Base-by-base conservation (phyloP, 2,329 filamentous ascomycete species). In the Penicillium sp. region DNA sequence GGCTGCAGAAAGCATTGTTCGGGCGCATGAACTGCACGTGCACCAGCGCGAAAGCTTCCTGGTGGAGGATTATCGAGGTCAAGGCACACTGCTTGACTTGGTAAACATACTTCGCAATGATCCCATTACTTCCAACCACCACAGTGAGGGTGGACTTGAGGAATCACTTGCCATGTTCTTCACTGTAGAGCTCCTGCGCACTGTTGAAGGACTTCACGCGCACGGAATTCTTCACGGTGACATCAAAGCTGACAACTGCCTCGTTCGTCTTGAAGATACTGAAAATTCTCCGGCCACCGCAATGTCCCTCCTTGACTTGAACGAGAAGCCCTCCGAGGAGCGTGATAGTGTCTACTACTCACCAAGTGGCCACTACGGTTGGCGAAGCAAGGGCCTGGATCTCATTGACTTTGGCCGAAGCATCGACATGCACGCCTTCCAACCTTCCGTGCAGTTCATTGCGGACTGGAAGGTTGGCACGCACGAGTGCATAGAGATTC, bases 121-220 rank as follows among this genome's bases (percentile, higher is more conserved):
- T 61, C 67, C 71, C 4, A 75, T 73, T 33, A 73, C 83, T 1
- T 84, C 84, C 5, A 69, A 74, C 3, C 72, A 76, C 16, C 76
- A 77, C 31, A 68, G 73, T 10, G 77, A 80, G 33, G 87, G 87
- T 2, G 88, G 89, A 16, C 91, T 99, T 84, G 95, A 99, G 66
- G 95, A 99, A 75, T 82, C 84, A 48, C 81, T 98, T 2, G 91
- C 90, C 66, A 97, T 98, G 92, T 98, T 97, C 80, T 96, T 98
- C 77, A 84, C 91, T 8, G 83, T 98, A 59, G 95, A 99, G 75
- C 83, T 99, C 7, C 83, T 99, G 66, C 90, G 95, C 50, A 96
- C 92, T 0, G 84, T 96, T 3, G 95, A 98, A 77, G 88, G 89
- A 0, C 82, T 99, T 23, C 95, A 99, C 75, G 73, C 85, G 3